Conservation (phyloP, 352 stramenopile species). For the Globisporangium abappressorium region DNA sequence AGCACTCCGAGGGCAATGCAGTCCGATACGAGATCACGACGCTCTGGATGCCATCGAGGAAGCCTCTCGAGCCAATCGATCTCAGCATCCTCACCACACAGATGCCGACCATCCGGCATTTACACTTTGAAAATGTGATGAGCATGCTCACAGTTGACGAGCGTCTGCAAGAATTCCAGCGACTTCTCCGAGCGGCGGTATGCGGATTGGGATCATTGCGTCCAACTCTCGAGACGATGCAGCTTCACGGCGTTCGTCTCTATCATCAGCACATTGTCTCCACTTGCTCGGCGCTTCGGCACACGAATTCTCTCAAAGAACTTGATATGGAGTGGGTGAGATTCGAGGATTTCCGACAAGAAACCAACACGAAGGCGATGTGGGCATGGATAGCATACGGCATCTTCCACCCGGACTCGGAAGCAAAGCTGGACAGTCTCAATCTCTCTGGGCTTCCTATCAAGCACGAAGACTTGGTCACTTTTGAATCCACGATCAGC, state of each 20-base stretch:
- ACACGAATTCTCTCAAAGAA: conserved; percentile 3
- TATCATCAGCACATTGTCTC: not conserved
- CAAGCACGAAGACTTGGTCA: conserved; percentile 1
- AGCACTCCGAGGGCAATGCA: not conserved
- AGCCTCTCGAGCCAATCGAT: not conserved
- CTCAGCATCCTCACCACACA: not conserved
- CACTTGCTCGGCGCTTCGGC: conserved; percentile 1
- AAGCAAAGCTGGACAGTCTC: conserved; percentile 25
- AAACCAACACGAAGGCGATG: conserved; percentile 19
- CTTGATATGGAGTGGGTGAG: not conserved
- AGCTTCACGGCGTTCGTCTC: not conserved
- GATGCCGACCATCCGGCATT: not conserved
- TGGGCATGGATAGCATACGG: conserved; percentile 44
- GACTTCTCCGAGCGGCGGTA: not conserved
- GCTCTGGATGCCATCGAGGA: not conserved
- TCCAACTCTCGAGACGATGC: not conserved
- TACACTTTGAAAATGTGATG: not conserved
- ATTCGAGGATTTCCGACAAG: not conserved
- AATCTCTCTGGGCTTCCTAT: conserved; percentile 33
- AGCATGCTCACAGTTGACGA: not conserved
- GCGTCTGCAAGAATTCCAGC: not conserved
- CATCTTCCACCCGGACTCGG: conserved; percentile 39
- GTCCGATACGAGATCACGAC: conserved; percentile 1
- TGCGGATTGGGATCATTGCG: not conserved
- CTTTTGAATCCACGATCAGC: conserved; percentile 15